These are phyloP conservation scores for Astraeus odoratus DNA, from an alignment of 768 basidiomycete genomes.

Conservation along the genomic window DNA sequence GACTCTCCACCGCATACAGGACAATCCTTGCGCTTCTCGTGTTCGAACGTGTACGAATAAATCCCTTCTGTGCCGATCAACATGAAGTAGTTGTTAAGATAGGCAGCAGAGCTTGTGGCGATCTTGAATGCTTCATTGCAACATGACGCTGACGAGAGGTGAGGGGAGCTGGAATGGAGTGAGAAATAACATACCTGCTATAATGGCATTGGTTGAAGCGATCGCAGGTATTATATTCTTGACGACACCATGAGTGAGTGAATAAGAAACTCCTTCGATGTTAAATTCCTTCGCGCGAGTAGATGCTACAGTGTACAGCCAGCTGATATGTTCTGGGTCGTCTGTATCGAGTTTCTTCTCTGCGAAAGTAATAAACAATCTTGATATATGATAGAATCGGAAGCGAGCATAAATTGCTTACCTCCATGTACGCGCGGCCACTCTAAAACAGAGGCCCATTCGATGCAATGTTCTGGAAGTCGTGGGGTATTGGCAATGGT, in stretches of 20 bases:
- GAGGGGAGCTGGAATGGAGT: not conserved
- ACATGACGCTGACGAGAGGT: slow-evolving; percentile 64
- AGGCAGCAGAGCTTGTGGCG: slow-evolving; percentile 90
- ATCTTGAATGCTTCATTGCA: slow-evolving; percentile 99
- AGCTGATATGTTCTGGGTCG: slow-evolving; percentile 92
- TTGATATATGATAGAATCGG: slow-evolving; percentile 1
- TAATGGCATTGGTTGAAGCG: slow-evolving; percentile 97
- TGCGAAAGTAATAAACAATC: slow-evolving; percentile 1
- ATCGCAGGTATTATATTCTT: slow-evolving; percentile 99
- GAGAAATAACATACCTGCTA: slow-evolving; percentile 58
- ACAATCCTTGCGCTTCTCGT: slow-evolving; percentile 88
- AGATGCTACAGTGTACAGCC: slow-evolving; percentile 79
- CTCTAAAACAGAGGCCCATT: slow-evolving; percentile 98
- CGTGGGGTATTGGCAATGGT: slow-evolving; percentile 99
- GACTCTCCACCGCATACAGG: slow-evolving; percentile 96
- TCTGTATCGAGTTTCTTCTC: slow-evolving; percentile 98
- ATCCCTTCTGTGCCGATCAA: slow-evolving; percentile 94
- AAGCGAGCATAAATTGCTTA: slow-evolving; percentile 24
- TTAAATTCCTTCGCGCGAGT: slow-evolving; percentile 89
- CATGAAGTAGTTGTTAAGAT: slow-evolving; percentile 97
- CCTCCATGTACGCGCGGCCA: slow-evolving; percentile 95
- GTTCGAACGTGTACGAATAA: slow-evolving; percentile 96
- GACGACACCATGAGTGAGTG: slow-evolving; percentile 94
- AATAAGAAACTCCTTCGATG: slow-evolving; percentile 98
- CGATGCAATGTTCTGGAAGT: slow-evolving; percentile 97